phyloP scores from a whole-genome alignment of 176 grass and related monocot genomes.

The Musa beccarii region DNA sequence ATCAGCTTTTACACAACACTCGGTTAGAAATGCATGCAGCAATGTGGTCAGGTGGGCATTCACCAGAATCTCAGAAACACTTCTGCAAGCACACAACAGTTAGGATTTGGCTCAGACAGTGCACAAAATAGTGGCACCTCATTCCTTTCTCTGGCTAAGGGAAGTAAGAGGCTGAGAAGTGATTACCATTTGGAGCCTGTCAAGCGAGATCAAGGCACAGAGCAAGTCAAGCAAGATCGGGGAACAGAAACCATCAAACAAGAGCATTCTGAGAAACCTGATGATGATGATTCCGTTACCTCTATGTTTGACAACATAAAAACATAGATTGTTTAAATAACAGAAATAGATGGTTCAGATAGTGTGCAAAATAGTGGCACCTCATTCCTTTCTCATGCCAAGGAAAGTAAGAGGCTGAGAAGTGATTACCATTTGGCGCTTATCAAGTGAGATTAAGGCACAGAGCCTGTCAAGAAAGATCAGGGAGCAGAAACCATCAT shows the following conservation, averaged over 20 bases:
- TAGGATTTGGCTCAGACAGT: conserved; percentile 27
- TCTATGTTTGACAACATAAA: conserved; percentile 47
- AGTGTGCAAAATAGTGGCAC: conserved; percentile 42
- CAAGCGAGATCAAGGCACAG: conserved; percentile 37
- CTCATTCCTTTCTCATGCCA: conserved; percentile 35
- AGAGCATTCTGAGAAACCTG: conserved; percentile 41
- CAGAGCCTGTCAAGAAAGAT: conserved; percentile 45
- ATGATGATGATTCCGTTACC: conserved; percentile 39
- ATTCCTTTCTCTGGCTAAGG: conserved; percentile 42
- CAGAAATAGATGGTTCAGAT: conserved; percentile 44
- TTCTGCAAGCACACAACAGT: conserved; percentile 47
- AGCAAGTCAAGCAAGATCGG: conserved; percentile 40
- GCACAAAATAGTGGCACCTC: conserved; percentile 47
- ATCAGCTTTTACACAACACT: conserved; percentile 53
- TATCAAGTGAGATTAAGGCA: conserved; percentile 33
- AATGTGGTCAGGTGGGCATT: conserved; percentile 59
- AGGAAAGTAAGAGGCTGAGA: conserved; percentile 77
- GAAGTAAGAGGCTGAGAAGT: conserved; percentile 65
- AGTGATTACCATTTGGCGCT: background rate
- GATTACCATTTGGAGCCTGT: background rate
- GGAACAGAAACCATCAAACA: background rate
- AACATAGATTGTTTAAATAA: conserved; percentile 48
- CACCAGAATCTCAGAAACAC: conserved; percentile 51
- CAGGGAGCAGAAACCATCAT: background rate
- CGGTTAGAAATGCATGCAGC: conserved; percentile 85